Evolutionary conservation across 345 rosid species (phyloP).

Genomic region (Sisymbrium irio): DNA sequence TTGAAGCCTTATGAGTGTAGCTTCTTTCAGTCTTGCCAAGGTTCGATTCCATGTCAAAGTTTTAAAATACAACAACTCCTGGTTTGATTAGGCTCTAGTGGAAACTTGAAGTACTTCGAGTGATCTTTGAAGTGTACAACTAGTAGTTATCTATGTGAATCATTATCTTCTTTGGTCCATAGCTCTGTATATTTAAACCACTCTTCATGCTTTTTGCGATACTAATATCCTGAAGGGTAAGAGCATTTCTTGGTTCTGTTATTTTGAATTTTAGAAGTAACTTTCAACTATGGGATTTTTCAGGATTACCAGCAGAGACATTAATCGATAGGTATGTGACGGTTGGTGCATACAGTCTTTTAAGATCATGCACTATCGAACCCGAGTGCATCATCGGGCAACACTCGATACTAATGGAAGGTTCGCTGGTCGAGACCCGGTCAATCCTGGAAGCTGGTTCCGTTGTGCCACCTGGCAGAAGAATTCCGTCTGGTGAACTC

Average conservation of each 20-base stretch:
- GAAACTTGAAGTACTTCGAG: neutral
- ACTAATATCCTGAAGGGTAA: neutral
- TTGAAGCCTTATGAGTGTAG: neutral
- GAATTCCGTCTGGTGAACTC: slow-evolving; percentile 93
- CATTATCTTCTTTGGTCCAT: neutral
- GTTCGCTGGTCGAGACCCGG: slow-evolving; percentile 88
- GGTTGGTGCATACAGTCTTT: slow-evolving; percentile 78
- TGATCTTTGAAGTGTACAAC: neutral
- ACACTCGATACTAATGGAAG: slow-evolving; percentile 97
- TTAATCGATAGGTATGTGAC: slow-evolving; percentile 86
- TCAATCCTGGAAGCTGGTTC: slow-evolving; percentile 96
- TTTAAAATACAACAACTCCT: neutral
- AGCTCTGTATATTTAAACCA: neutral
- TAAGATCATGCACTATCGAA: slow-evolving; percentile 92
- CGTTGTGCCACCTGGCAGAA: slow-evolving; percentile 91
- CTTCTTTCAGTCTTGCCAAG: neutral
- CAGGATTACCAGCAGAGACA: slow-evolving; percentile 96
- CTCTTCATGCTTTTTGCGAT: neutral
- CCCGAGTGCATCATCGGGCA: slow-evolving; percentile 99
- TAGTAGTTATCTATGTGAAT: neutral
- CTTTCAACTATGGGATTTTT: neutral
- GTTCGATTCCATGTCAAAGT: neutral
- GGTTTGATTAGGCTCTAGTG: neutral
- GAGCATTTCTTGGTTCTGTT: neutral
- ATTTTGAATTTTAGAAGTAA: neutral